Base-by-base conservation (phyloP, 345 rosid genomes). In the Aurinia saxatilis region DNA sequence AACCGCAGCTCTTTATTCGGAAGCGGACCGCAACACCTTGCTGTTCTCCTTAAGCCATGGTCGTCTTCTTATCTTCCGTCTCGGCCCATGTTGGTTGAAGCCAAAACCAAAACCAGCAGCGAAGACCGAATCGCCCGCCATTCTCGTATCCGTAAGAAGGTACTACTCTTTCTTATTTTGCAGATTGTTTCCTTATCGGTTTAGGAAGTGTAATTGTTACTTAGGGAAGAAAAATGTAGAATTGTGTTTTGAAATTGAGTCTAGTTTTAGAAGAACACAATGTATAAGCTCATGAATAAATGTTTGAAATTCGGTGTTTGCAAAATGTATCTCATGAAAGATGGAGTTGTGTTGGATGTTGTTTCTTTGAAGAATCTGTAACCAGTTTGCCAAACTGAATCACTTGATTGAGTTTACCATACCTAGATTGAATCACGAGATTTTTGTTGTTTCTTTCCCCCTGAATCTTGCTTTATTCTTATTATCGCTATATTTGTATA, bases 131-230 rank as follows among this genome's bases (percentile, higher is more conserved):
- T 71, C 15, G 97, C 99, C 45, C 96, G 97, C 60, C 99, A 93
- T 68, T 18, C 76, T 57, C 97, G 96, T 23, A 63, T 93, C 79
- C 81, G 99, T 57, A 93, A 93, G 88, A 93, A 93, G 96, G 97
- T 92, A 27, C n/a, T n/a, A 10, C 2, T 49, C 1, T 40, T 35
- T 67, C 31, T 52, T n/a, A n/a, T 10, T 47, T 9, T 5, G 9
- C 23, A 10, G 7, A 17, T 65, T 31, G 16, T 15, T 13, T 7
- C 1, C 6, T 42, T 1, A 7, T 52, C n/a, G n/a, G n/a, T n/a
- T n/a, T n/a, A n/a, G n/a, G n/a, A n/a, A n/a, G n/a, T n/a, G n/a
- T n/a, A n/a, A n/a, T n/a, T n/a, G n/a, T n/a, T n/a, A n/a, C n/a
- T n/a, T n/a, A n/a, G n/a, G n/a, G n/a, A n/a, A n/a, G n/a, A n/a